Base-by-base conservation (phyloP, 192 early-diverging fungal species). In the Gryganskiella cystojenkinii region DNA sequence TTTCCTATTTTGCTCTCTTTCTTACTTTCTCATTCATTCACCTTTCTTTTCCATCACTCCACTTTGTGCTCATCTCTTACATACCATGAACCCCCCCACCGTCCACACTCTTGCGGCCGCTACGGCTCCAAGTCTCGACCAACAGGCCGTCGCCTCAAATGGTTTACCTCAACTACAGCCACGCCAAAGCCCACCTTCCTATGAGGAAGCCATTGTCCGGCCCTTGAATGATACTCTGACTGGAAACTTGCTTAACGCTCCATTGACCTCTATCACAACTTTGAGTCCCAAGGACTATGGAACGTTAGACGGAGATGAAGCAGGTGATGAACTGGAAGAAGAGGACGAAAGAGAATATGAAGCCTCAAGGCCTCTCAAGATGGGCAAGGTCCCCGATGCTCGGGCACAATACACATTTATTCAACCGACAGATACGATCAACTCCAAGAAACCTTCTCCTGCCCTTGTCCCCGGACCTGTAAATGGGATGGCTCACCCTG, bases 341-440 rank as follows among this genome's bases (percentile, higher is more conserved):
- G 68, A 70, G 10, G 71, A 74, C 17, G 72, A 75, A 10, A 64
- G 45, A 13, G 73, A 63, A 44, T 76, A 76, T 34, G 73, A 76
- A 57, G 73, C 67, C 20, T 76, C 73, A 0, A 37, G 73, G 2
- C 73, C 73, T 0, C 43, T 76, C 33, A 76, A 67, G 60, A 68
- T 63, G 60, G 73, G 73, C 0, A 50, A 34, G 20, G 51, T 76
- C 20, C 73, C 73, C 4, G 53, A 58, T 30, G 33, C 60, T 6
- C 19, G 53, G 4, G 59, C 73, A 7, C 73, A 76, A 27, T 76
- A 68, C 54, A 76, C 73, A 9, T 76, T 63, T 35, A 68, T 76
- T 34, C 73, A 76, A 14, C 73, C 72, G 13, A 57, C 46, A 8
- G 65, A 68, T 27, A 71, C 59, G 3, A 46, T 62, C 60, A 25